Base-by-base conservation (phyloP, 2,329 filamentous ascomycete species). In the Teratosphaeria zuluensis region DNA sequence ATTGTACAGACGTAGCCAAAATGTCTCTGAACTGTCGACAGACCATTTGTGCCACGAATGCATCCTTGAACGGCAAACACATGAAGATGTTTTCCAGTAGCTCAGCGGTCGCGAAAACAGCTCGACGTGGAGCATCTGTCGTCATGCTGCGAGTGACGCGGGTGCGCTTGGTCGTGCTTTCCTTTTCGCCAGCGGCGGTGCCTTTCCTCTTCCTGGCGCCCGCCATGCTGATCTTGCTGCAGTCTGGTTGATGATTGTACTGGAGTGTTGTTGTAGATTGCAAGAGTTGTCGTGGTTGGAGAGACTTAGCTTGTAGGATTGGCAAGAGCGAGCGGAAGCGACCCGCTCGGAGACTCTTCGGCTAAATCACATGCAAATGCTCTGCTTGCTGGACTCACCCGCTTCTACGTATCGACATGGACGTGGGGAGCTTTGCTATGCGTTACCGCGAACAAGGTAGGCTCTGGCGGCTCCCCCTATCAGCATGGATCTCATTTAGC, bases 61-160 rank as follows among this genome's bases (percentile, higher is more conserved):
- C 58, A 48, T 12, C 60, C 56, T 7, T 33, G 28, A 53, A 56
- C 1, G 59, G 53, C 7, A 65, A 53, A 8, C 57, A 30, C 5
- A 61, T 32, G 7, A 64, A 53, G 33, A 35, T 35, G 6, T 35
- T 2, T 6, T 35, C 33, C 33, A 35, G 33, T 11, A 35, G 33
- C 33, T 65, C 63, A 14, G 55, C 51, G 33, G 58, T 64, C 52
- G 28, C 38, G 56, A 64, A 58, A 66, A 63, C 63, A 30, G 59
- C 52, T 32, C 51, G 51, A 19, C 46, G 19, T 19, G 54, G 31
- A 9, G 12, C 46, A 53, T 59, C 32, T 28, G 21, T 31, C 3
- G 52, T 24, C 48, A 56, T 52, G 33, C n/a, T 31, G 21, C 46
- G 28, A 21, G 56, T 57, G 51, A 52, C 21, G 16, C 54, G 33